These are phyloP conservation scores for Anthostomella pinea DNA, from an alignment of 2,329 filamentous ascomycete genomes.

Conservation along the genomic window DNA sequence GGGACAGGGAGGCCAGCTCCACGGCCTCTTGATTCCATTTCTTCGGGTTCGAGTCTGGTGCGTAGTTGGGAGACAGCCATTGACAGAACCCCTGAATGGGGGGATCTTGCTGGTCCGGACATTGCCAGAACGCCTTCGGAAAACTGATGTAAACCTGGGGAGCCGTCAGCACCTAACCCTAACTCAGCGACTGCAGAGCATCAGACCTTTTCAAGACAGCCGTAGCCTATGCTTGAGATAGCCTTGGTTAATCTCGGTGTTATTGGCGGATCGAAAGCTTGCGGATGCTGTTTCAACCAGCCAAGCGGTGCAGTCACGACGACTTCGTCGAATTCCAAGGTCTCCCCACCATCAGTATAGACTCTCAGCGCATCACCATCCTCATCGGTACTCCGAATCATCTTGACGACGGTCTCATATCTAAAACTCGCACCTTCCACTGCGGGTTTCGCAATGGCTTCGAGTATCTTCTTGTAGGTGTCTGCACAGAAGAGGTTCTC, in stretches of 20 bases:
- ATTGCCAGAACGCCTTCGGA: conserved; percentile 70
- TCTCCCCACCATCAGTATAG: conserved; percentile 42
- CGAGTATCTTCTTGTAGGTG: conserved; percentile 58
- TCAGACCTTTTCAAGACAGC: conserved; percentile 65
- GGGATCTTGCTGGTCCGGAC: conserved; percentile 36
- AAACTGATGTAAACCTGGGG: conserved; percentile 63
- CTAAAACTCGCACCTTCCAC: conserved; percentile 53
- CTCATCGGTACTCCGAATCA: conserved; percentile 36
- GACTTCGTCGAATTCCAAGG: conserved; percentile 61
- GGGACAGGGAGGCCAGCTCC: conserved; percentile 67
- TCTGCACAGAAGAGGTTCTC: conserved; percentile 60
- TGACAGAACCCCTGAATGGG: conserved; percentile 67
- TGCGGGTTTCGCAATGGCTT: conserved; percentile 56
- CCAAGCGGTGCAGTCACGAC: conserved; percentile 67
- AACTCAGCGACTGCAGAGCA: neutral
- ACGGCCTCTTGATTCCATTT: conserved; percentile 75
- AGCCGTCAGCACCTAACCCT: neutral
- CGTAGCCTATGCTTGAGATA: conserved; percentile 65
- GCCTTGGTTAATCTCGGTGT: conserved; percentile 56
- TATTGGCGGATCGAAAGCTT: conserved; percentile 59
- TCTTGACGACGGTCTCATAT: conserved; percentile 46
- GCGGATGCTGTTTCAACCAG: conserved; percentile 60
- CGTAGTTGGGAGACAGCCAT: conserved; percentile 71
- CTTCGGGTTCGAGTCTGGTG: conserved; percentile 55
- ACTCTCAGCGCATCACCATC: conserved; percentile 39